phyloP scores from a whole-genome alignment of 2,329 filamentous ascomycete genomes.

The Aureobasidium subglaciale region DNA sequence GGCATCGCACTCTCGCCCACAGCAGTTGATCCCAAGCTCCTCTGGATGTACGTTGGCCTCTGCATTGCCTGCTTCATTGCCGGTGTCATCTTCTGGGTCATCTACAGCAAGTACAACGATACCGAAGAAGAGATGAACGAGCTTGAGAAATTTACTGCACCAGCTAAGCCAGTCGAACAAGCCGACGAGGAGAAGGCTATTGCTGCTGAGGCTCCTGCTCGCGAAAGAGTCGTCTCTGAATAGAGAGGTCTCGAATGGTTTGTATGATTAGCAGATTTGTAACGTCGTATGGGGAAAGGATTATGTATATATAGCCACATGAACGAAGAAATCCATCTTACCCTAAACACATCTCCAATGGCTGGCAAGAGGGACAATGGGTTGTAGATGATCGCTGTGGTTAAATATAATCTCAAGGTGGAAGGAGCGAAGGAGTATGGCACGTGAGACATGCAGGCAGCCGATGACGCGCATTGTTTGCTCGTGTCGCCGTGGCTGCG shows the following conservation, averaged over 20 bases:
- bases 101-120: slow-evolving; percentile 37
- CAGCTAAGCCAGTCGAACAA: not conserved
- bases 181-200: not conserved
- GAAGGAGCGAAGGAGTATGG: not conserved
- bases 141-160: slow-evolving; percentile 28
- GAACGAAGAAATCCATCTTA: not conserved
- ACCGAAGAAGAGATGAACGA: slow-evolving; percentile 46
- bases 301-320: slow-evolving; percentile 4
- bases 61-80: slow-evolving; percentile 19
- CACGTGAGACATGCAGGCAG: not conserved
- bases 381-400: not conserved
- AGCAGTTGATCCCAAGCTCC: slow-evolving; percentile 56
- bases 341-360: not conserved
- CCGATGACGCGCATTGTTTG: not conserved
- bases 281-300: slow-evolving; percentile 1
- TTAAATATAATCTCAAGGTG: not conserved
- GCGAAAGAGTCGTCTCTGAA: not conserved
- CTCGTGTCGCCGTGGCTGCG: slow-evolving; percentile 5
- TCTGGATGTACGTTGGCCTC: slow-evolving; percentile 49
- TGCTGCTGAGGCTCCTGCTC: not conserved
- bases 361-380: too few relatives aligned
- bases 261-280: slow-evolving; percentile 1
- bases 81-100: slow-evolving; percentile 24
- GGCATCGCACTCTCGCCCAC: slow-evolving; percentile 55
- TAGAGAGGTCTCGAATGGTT: not conserved